Evolutionary conservation across 2,329 filamentous ascomycete species (phyloP).

Genomic region (Penicillium sp.): DNA sequence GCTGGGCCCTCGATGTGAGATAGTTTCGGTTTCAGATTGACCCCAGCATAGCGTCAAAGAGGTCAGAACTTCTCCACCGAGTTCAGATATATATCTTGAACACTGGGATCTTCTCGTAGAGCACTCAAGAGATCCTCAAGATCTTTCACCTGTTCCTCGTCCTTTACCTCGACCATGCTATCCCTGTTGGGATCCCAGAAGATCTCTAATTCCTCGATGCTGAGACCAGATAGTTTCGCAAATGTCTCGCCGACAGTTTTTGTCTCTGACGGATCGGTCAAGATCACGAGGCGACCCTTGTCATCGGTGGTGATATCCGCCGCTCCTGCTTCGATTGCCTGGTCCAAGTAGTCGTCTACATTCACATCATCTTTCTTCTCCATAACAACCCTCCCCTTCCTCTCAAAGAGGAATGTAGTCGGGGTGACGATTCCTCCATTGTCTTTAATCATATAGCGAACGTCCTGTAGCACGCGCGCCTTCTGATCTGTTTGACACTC

Average conservation of each 20-base stretch:
- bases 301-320: conserved; percentile 56
- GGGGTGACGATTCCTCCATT: conserved; percentile 68
- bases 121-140: conserved; percentile 59
- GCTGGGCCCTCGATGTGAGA: background rate
- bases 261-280: conserved; percentile 66
- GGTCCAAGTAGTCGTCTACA: conserved; percentile 73
- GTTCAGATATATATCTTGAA: conserved; percentile 81
- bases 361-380: conserved; percentile 56
- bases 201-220: conserved; percentile 74
- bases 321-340: conserved; percentile 80
- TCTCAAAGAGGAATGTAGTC: conserved; percentile 81
- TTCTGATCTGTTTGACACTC: conserved; percentile 85
- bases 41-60: background rate
- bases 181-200: conserved; percentile 83
- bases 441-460: conserved; percentile 70
- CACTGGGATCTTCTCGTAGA: conserved; percentile 65
- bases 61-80: conserved; percentile 30
- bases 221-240: conserved; percentile 62
- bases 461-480: conserved; percentile 68
- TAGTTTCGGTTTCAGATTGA: background rate
- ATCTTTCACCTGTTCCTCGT: conserved; percentile 54
- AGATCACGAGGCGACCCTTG: conserved; percentile 69
- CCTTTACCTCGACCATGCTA: conserved; percentile 65
- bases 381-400: conserved; percentile 73
- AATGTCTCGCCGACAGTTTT: conserved; percentile 64